phyloP scores from a whole-genome alignment of 225 moss, liverwort and hornwort genomes.

The Physcomitrellopsis africana region DNA sequence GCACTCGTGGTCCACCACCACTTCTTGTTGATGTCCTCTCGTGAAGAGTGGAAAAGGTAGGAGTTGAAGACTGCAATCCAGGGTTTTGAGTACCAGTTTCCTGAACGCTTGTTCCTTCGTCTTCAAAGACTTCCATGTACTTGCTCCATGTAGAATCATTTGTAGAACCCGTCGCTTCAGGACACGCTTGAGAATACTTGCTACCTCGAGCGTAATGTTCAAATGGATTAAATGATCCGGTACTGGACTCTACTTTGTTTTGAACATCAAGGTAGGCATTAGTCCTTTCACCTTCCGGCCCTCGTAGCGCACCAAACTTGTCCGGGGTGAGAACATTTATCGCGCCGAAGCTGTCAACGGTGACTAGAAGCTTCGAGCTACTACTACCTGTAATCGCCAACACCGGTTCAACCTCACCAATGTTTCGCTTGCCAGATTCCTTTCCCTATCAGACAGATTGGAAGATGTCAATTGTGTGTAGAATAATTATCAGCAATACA shows the following conservation, averaged over 20 bases:
- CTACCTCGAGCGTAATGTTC: background rate
- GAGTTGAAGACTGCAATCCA: constrained; percentile 40
- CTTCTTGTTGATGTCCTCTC: constrained; percentile 30
- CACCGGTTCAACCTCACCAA: constrained; percentile 33
- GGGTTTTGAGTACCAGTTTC: constrained; percentile 24
- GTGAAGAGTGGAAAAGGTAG: constrained; percentile 43
- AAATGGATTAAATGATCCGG: constrained; percentile 37
- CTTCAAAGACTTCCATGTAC: constrained; percentile 30
- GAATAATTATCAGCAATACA: background rate
- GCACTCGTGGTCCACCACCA: constrained; percentile 11
- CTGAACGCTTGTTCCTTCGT: constrained; percentile 24
- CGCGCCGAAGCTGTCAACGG: constrained; percentile 26
- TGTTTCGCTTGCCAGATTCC: constrained; percentile 39
- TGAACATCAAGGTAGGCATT: constrained; percentile 21
- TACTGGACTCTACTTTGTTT: constrained; percentile 31
- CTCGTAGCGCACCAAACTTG: constrained; percentile 49
- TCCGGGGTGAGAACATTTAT: constrained; percentile 23
- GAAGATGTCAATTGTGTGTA: background rate
- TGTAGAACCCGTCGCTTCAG: constrained; percentile 7
- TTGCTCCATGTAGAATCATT: constrained; percentile 37
- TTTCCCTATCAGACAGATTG: constrained; percentile 36
- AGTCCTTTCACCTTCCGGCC: constrained; percentile 20
- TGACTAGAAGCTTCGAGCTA: constrained; percentile 18
- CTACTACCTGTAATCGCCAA: constrained; percentile 5
- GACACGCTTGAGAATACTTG: constrained; percentile 7